These are phyloP conservation scores for Cotoneaster glaucophyllus DNA, from an alignment of 306 rosid genomes.

Conservation along the genomic window DNA sequence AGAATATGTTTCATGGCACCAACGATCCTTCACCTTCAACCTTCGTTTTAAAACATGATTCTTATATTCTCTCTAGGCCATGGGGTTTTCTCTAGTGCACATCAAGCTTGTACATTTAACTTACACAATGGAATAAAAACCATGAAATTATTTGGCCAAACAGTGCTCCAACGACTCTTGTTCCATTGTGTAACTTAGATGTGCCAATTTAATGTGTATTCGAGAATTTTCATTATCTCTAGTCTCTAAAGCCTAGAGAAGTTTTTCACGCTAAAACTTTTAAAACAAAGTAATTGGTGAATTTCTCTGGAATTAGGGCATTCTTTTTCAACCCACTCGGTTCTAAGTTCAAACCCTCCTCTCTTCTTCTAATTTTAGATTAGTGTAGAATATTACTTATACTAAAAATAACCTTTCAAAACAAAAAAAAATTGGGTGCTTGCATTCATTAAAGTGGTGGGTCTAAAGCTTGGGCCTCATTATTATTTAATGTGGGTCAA, in stretches of 20 bases:
- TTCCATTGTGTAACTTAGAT: too few relatives aligned
- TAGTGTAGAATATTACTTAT: neutral
- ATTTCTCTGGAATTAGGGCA: too few relatives aligned
- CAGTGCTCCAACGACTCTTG: neutral
- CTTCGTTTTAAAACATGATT: neutral
- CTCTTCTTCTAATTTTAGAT: neutral
- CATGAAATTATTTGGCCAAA: neutral
- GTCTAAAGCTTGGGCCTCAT: neutral
- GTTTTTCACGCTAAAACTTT: neutral
- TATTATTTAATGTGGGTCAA: neutral
- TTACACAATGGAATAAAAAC: neutral
- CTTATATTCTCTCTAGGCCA: neutral
- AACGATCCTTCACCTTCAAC: neutral
- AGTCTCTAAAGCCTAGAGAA: too few relatives aligned
- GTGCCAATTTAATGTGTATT: neutral
- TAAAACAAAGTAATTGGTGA: neutral
- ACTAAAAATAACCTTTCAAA: neutral
- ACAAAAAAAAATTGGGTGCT: neutral
- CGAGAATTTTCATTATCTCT: too few relatives aligned
- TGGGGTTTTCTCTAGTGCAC: neutral
- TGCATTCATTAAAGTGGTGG: neutral
- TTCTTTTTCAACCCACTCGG: neutral
- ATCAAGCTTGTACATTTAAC: neutral
- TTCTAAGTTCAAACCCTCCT: neutral
- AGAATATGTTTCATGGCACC: neutral